Conservation (phyloP, 495 filamentous ascomycete species). For the Neurospora tetrasperma region DNA sequence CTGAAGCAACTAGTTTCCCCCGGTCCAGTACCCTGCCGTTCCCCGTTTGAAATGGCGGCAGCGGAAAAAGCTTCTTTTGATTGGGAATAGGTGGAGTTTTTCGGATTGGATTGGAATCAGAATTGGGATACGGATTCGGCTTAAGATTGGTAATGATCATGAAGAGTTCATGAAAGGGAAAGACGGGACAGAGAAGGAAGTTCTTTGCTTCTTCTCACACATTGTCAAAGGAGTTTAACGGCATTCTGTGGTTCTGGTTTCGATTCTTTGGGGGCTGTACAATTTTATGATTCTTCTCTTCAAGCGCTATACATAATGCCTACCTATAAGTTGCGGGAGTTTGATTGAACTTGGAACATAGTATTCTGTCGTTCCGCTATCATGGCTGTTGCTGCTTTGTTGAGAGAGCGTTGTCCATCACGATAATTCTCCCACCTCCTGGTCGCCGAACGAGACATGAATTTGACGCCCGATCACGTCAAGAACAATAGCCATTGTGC, state of each 20-base stretch:
- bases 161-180: not conserved
- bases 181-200: not conserved
- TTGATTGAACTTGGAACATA: not conserved
- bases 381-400: not conserved
- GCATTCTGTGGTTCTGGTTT: not conserved
- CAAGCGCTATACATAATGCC: not conserved
- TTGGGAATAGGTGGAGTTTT: not conserved
- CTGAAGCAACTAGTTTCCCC: slow-evolving; percentile 23
- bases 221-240: not conserved
- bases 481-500: not conserved
- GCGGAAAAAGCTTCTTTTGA: not conserved
- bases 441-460: not conserved
- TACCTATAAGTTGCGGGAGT: not conserved
- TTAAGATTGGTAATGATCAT: not conserved
- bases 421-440: not conserved
- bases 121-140: not conserved
- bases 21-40: not conserved
- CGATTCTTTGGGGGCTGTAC: not conserved
- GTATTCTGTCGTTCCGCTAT: too few relatives aligned
- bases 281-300: not conserved
- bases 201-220: not conserved
- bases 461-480: not conserved
- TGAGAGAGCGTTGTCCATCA: not conserved
- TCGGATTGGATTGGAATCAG: not conserved
- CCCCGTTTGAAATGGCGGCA: not conserved